Conservation (phyloP, 176 grass and related monocot genomes). For the Paspalum vaginatum region DNA sequence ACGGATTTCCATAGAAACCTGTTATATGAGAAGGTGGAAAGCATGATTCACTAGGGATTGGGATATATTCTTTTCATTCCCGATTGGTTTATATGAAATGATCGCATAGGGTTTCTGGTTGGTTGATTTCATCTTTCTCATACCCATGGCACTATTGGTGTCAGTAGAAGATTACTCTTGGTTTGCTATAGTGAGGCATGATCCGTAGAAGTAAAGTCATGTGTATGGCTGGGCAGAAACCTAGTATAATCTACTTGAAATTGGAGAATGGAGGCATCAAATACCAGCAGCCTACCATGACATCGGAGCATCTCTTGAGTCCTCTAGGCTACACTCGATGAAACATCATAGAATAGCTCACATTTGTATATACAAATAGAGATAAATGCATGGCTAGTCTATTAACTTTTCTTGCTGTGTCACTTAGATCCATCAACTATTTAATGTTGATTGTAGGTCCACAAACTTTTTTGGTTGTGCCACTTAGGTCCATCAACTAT, state of each 20-base stretch:
- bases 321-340: not conserved
- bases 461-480: too few relatives aligned
- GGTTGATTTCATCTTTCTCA: not conserved
- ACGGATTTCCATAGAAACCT: not conserved
- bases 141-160: not conserved
- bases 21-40: not conserved
- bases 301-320: not conserved
- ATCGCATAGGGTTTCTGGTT: not conserved
- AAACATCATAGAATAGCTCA: not conserved
- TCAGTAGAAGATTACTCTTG: not conserved
- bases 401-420: too few relatives aligned
- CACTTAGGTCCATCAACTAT: too few relatives aligned
- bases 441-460: too few relatives aligned
- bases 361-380: not conserved
- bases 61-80: not conserved
- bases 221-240: not conserved
- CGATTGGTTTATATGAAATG: not conserved
- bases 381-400: too few relatives aligned
- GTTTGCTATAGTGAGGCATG: not conserved
- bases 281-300: constrained; percentile 3
- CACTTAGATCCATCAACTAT: too few relatives aligned
- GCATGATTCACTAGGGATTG: not conserved
- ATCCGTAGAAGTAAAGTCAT: not conserved
- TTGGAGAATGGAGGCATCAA: not conserved
- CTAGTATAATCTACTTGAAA: constrained; percentile 24